Evolutionary conservation across 306 rosid genomes (phyloP).

Genomic region (Malus sylvestris): DNA sequence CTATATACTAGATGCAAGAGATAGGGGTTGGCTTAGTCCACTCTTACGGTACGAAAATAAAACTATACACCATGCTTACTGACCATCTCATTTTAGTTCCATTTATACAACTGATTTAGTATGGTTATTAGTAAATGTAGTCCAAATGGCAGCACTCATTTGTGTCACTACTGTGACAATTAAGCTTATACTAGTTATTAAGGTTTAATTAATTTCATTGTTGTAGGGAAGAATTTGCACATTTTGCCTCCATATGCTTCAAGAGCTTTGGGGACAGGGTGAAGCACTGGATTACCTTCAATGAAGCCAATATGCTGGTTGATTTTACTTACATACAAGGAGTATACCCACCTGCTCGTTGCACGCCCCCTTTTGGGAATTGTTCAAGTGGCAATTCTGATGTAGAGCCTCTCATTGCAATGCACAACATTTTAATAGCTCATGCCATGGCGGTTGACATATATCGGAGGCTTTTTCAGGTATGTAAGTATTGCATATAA

Average conservation of each 20-base stretch:
- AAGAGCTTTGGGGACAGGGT: conserved; percentile 19
- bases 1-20: neutral
- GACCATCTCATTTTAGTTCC: too few relatives aligned
- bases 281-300: conserved; percentile 16
- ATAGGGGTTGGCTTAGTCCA: conserved; percentile 12
- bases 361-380: conserved; percentile 66
- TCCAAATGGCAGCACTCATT: too few relatives aligned
- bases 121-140: too few relatives aligned
- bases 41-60: neutral
- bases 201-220: neutral
- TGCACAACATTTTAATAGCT: conserved; percentile 61
- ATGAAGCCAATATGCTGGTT: conserved; percentile 6
- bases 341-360: conserved; percentile 38
- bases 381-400: conserved; percentile 51
- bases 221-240: conserved; percentile 9
- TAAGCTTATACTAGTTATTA: neutral
- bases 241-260: conserved; percentile 15
- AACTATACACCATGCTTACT: neutral
- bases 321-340: conserved; percentile 4
- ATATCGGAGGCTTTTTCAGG: conserved; percentile 52
- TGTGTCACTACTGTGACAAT: neutral
- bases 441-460: conserved; percentile 55
- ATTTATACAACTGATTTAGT: too few relatives aligned
- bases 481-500: neutral
- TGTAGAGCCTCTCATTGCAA: conserved; percentile 48